Evolutionary conservation across 805 yeast genomes (phyloP).

Genomic region (Starmerella apis): DNA sequence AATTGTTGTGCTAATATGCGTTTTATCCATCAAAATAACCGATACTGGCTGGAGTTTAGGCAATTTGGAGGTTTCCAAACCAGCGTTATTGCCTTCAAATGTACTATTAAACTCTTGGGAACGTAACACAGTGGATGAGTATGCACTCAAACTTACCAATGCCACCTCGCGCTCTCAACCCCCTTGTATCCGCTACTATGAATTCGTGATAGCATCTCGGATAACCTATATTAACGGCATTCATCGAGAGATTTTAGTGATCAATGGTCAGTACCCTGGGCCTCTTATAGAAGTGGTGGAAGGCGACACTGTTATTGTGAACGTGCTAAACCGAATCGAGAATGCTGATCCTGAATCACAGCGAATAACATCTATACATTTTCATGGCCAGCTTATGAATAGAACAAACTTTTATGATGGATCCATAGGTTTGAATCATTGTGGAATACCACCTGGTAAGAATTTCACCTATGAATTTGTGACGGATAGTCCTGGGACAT

Average conservation of each 20-base stretch:
- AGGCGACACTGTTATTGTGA: slow-evolving; percentile 33
- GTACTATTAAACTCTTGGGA: slow-evolving; percentile 26
- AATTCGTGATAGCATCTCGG: slow-evolving; percentile 5
- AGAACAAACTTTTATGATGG: slow-evolving; percentile 45
- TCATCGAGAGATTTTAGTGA: slow-evolving; percentile 30
- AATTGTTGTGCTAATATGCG: slow-evolving; percentile 1
- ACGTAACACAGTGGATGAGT: slow-evolving; percentile 27
- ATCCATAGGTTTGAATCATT: slow-evolving; percentile 42
- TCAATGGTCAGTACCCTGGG: slow-evolving; percentile 43
- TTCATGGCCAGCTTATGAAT: slow-evolving; percentile 43
- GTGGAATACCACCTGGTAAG: slow-evolving; percentile 40
- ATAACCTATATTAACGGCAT: slow-evolving; percentile 32
- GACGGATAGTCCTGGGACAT: slow-evolving; percentile 39
- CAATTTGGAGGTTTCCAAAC: background rate
- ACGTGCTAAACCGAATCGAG: slow-evolving; percentile 31
- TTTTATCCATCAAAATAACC: background rate
- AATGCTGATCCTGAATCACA: slow-evolving; percentile 17
- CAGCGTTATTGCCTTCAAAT: background rate
- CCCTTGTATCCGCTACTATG: slow-evolving; percentile 16
- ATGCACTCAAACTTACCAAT: slow-evolving; percentile 17
- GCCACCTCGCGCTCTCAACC: background rate
- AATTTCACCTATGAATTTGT: slow-evolving; percentile 37
- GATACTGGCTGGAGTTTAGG: background rate
- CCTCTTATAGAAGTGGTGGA: slow-evolving; percentile 38
- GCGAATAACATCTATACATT: slow-evolving; percentile 39